A percentile compares a stretch with the other conserved stretches of the same genome.
Evolutionary conservation across 2,329 filamentous ascomycete genomes (phyloP).

Genomic region (Scleromitrula shiraiana): DNA sequence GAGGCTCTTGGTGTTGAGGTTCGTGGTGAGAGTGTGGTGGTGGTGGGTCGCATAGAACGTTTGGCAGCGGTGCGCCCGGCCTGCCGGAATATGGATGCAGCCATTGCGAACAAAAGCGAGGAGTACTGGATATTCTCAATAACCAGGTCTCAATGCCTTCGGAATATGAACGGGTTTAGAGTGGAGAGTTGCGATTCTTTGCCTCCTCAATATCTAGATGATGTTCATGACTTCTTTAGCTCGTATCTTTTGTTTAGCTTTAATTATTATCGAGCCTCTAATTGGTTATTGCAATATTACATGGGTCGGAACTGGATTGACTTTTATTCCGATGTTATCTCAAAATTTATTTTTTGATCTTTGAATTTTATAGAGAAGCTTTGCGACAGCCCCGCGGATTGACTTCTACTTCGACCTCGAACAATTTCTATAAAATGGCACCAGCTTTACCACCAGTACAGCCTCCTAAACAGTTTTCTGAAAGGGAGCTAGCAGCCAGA

Average conservation of each 20-base stretch:
- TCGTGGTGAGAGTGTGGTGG: constrained; percentile 25
- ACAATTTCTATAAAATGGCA: constrained; percentile 2
- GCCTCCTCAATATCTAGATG: constrained; percentile 13
- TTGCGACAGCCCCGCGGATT: constrained; percentile 7
- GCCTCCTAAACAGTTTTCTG: constrained; percentile 1
- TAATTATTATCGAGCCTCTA: not conserved
- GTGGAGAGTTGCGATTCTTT: constrained; percentile 10
- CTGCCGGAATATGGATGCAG: constrained; percentile 64
- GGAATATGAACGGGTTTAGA: constrained; percentile 16
- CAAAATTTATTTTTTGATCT: constrained; percentile 11
- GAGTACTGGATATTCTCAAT: constrained; percentile 16
- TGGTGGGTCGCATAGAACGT: constrained; percentile 43
- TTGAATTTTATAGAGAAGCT: constrained; percentile 4
- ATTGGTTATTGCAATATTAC: not conserved
- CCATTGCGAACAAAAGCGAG: constrained; percentile 45
- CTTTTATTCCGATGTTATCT: constrained; percentile 4
- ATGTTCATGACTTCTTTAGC: constrained; percentile 18
- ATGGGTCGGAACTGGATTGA: constrained; percentile 6
- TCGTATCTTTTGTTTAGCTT: constrained; percentile 7
- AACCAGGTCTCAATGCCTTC: constrained; percentile 21
- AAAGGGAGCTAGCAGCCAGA: constrained; percentile 51
- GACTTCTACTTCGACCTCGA: constrained; percentile 22
- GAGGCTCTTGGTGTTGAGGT: constrained; percentile 31
- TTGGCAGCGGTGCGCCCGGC: constrained; percentile 64
- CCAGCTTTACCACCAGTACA: constrained; percentile 21